These are phyloP conservation scores for Prunus salicina DNA, from an alignment of 306 rosid species.

Conservation along the genomic window DNA sequence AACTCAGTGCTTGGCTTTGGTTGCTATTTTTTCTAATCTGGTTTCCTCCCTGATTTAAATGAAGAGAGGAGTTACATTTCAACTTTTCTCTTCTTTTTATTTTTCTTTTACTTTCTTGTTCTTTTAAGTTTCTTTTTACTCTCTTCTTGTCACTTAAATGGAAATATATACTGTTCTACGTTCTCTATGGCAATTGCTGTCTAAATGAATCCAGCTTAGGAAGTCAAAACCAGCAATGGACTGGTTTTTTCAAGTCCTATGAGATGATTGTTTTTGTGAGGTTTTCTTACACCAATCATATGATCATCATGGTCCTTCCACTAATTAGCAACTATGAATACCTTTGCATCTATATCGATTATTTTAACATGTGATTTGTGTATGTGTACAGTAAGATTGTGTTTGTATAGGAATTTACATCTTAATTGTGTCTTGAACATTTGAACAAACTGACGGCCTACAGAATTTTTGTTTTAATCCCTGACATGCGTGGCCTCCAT, in stretches of 20 bases:
- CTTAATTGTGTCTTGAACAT: not conserved
- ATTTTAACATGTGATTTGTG: not conserved
- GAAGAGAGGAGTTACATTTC: not conserved
- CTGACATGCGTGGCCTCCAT: not conserved
- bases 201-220: too few species aligned
- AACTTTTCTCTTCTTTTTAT: not conserved
- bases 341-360: too few species aligned
- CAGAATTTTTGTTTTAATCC: not conserved
- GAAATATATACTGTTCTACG: not conserved
- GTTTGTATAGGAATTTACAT: not conserved
- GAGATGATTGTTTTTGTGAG: not conserved
- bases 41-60: not conserved
- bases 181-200: not conserved
- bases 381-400: not conserved
- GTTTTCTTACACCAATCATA: not conserved
- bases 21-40: not conserved
- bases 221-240: too few species aligned
- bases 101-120: not conserved
- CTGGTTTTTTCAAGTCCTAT: not conserved
- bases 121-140: not conserved
- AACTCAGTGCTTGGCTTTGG: not conserved
- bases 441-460: not conserved
- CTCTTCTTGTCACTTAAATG: not conserved
- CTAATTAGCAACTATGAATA: too few species aligned
- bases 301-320: too few species aligned